Conservation (phyloP, 179 eudicot species). For the Spinacia oleracea region DNA sequence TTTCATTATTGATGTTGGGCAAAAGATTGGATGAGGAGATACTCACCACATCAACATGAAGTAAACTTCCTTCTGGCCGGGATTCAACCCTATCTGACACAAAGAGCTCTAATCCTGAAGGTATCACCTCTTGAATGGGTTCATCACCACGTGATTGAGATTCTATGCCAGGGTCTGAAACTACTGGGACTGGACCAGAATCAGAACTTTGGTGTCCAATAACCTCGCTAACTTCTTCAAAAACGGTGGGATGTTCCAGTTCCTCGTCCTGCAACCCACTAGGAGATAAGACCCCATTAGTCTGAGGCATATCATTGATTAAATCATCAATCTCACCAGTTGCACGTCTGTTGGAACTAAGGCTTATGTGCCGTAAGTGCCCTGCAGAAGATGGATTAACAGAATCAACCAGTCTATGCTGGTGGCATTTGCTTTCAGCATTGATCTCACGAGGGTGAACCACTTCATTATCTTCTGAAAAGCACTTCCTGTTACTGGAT, state of each 20-base stretch:
- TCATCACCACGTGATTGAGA: constrained; percentile 39
- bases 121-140: constrained; percentile 30
- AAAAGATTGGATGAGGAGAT: constrained; percentile 46
- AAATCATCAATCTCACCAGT: constrained; percentile 24
- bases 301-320: constrained; percentile 29
- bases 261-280: constrained; percentile 27
- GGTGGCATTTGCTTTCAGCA: constrained; percentile 27
- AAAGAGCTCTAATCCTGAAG: constrained; percentile 45
- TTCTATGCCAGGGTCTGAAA: constrained; percentile 36
- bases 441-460: constrained; percentile 27
- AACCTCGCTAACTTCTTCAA: constrained; percentile 36
- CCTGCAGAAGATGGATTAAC: constrained; percentile 35
- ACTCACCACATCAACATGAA: constrained; percentile 58
- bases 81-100: constrained; percentile 44
- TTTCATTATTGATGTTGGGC: constrained; percentile 47
- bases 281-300: constrained; percentile 23
- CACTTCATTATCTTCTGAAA: constrained; percentile 36
- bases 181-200: constrained; percentile 34
- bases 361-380: constrained; percentile 32
- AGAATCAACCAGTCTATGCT: constrained; percentile 28
- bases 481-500: constrained; percentile 30
- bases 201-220: constrained; percentile 25
- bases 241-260: constrained; percentile 22
- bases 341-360: constrained; percentile 21
- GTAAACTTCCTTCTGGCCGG: constrained; percentile 39